A percentile compares a stretch with the other conserved stretches of the same genome.
These are phyloP conservation scores for Dioszegia hungarica DNA, from an alignment of 768 basidiomycete species.

Conservation along the genomic window DNA sequence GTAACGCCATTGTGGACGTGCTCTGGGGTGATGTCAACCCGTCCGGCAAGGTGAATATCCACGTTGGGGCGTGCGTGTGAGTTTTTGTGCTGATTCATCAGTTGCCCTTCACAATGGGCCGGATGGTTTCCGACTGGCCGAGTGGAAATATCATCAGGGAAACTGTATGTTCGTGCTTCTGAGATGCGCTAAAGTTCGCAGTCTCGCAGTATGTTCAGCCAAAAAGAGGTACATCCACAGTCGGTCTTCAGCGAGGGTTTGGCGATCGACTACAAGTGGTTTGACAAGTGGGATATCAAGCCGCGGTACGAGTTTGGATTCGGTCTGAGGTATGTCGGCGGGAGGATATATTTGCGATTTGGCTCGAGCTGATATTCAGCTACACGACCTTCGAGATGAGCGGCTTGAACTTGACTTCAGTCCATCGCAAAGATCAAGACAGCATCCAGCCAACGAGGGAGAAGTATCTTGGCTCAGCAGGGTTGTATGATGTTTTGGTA, in stretches of 20 bases:
- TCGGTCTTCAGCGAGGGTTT: constrained; percentile 44
- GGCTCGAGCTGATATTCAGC: constrained; percentile 11
- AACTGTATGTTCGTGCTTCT: constrained; percentile 15
- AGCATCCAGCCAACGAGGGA: constrained; percentile 48
- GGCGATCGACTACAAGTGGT: constrained; percentile 48
- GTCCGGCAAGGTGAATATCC: constrained; percentile 31
- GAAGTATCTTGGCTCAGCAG: constrained; percentile 31
- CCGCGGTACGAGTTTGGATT: constrained; percentile 49
- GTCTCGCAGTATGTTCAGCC: background rate
- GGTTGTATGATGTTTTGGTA: constrained; percentile 46
- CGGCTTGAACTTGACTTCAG: constrained; percentile 27
- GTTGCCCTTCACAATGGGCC: constrained; percentile 48
- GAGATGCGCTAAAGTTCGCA: background rate
- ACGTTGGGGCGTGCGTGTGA: too few relatives aligned
- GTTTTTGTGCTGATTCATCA: constrained; percentile 8
- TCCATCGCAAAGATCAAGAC: constrained; percentile 24
- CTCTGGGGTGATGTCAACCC: constrained; percentile 45
- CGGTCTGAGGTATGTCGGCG: constrained; percentile 37
- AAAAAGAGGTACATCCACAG: background rate
- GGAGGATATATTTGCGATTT: background rate
- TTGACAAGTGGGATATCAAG: constrained; percentile 42
- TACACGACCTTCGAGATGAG: constrained; percentile 44
- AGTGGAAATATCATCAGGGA: constrained; percentile 36
- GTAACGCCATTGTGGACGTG: constrained; percentile 45
- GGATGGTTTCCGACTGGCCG: constrained; percentile 39